These are phyloP conservation scores for Pleurotus eryngii DNA, from an alignment of 768 basidiomycete species.

Conservation along the genomic window DNA sequence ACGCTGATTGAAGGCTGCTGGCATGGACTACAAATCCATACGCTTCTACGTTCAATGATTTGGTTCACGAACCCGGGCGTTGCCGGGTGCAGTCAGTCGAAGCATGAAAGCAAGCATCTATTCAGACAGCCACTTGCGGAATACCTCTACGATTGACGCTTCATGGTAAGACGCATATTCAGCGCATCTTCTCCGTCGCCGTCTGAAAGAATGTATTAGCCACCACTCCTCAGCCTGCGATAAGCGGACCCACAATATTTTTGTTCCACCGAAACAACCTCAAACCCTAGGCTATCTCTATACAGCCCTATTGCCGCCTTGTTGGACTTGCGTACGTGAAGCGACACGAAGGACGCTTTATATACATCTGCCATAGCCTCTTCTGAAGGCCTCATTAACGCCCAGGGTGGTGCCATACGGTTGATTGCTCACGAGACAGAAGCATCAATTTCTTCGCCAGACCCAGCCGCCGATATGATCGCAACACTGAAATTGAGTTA, in stretches of 20 bases:
- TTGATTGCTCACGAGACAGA: constrained; percentile 69
- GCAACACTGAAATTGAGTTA: constrained; percentile 92
- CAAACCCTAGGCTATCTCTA: constrained; percentile 86
- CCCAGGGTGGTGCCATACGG: no score
- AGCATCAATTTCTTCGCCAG: constrained; percentile 94
- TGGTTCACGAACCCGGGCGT: neutral
- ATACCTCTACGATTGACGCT: neutral
- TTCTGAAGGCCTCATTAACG: constrained; percentile 42
- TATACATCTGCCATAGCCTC: constrained; percentile 91
- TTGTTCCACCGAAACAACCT: constrained; percentile 81
- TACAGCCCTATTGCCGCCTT: constrained; percentile 88
- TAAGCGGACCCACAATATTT: constrained; percentile 72
- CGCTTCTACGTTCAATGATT: neutral
- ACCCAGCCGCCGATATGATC: constrained; percentile 87
- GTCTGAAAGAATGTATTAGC: constrained; percentile 43
- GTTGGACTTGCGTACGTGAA: constrained; percentile 96
- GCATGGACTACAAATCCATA: neutral
- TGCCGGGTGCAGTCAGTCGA: neutral
- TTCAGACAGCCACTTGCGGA: no score
- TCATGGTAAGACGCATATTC: constrained; percentile 61
- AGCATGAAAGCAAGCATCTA: neutral
- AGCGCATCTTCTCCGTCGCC: constrained; percentile 88
- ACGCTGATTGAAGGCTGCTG: no score
- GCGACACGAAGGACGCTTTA: constrained; percentile 75
- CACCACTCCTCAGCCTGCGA: neutral